A percentile compares a stretch with the other conserved stretches of the same genome.
phyloP scores from a whole-genome alignment of 2,329 filamentous ascomycete species.

The Fusarium nygamai region DNA sequence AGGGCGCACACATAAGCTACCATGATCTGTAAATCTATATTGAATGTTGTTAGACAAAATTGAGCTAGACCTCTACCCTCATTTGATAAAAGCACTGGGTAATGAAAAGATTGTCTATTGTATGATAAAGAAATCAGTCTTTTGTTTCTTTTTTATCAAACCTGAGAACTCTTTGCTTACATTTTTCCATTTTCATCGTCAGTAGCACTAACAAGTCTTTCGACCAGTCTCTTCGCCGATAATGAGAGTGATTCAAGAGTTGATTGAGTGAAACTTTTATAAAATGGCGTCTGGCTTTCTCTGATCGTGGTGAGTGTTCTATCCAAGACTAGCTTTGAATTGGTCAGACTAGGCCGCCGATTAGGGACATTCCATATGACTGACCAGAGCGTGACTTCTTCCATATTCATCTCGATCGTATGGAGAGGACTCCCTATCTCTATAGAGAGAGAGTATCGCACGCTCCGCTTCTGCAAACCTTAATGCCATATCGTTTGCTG shows the following conservation, averaged over 20 bases:
- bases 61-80: neutral
- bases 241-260: rapidly evolving
- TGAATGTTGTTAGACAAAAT: rapidly evolving
- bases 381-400: neutral
- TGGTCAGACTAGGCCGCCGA: neutral
- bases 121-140: neutral
- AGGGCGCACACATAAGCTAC: rapidly evolving
- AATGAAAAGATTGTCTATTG: rapidly evolving
- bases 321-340: neutral
- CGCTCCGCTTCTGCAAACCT: rapidly evolving
- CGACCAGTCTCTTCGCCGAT: rapidly evolving
- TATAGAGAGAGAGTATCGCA: neutral
- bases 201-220: neutral
- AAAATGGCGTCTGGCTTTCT: no score
- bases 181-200: neutral
- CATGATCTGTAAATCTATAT: rapidly evolving
- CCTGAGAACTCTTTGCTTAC: neutral
- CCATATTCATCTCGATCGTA: rapidly evolving
- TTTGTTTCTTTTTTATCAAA: rapidly evolving
- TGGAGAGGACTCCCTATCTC: neutral
- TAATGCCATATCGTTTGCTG: rapidly evolving
- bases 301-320: rapidly evolving
- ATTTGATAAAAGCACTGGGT: rapidly evolving
- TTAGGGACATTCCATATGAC: rapidly evolving
- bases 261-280: rapidly evolving